phyloP scores from a whole-genome alignment of 2,329 filamentous ascomycete species.

The Aspergillus brunneoviolaceus region DNA sequence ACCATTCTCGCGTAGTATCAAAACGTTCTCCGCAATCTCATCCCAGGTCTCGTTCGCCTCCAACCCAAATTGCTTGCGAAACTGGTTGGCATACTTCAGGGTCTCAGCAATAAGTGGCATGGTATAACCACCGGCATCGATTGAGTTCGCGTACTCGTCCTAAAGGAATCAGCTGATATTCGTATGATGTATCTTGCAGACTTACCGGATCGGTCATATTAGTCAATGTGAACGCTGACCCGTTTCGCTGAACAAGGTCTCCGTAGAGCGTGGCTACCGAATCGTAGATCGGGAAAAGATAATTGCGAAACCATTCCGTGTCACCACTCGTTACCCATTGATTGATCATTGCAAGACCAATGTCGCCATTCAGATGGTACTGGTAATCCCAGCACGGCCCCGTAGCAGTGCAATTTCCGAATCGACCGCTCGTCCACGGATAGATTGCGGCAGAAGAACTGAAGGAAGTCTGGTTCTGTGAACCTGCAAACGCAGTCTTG shows the following conservation, averaged over 20 bases:
- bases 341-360: conserved; percentile 62
- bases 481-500: conserved; percentile 54
- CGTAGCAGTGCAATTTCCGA: conserved; percentile 66
- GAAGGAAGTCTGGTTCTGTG: conserved; percentile 60
- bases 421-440: conserved; percentile 67
- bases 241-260: conserved; percentile 61
- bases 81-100: conserved; percentile 57
- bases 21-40: conserved; percentile 57
- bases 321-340: conserved; percentile 63
- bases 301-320: conserved; percentile 53
- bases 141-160: conserved; percentile 67
- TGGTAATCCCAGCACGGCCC: conserved; percentile 69
- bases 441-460: conserved; percentile 60
- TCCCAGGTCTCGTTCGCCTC: conserved; percentile 59
- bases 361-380: conserved; percentile 70
- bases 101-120: conserved; percentile 60
- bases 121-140: conserved; percentile 69
- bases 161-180: conserved; percentile 19
- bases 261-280: conserved; percentile 62
- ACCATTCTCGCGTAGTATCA: conserved; percentile 56
- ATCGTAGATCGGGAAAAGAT: conserved; percentile 63
- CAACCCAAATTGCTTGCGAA: conserved; percentile 57
- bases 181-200: background rate
- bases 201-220: conserved; percentile 71
- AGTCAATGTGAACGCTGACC: conserved; percentile 52